These are phyloP conservation scores for Limnomonas spitsbergensis DNA, from an alignment of 139 green algal genomes.

Conservation along the genomic window DNA sequence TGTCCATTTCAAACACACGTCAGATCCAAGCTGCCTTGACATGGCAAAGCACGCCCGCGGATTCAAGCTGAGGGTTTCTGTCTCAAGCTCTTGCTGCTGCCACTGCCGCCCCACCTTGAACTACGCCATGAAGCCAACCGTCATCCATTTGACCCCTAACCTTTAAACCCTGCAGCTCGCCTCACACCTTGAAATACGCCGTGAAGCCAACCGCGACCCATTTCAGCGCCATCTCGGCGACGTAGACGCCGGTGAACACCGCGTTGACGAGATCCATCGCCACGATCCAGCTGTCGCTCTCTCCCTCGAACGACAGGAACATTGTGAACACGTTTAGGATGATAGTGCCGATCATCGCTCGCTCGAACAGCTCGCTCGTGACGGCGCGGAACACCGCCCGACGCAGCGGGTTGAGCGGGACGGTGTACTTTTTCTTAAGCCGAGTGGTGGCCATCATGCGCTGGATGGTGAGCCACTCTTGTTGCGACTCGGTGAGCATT, in stretches of 20 bases:
- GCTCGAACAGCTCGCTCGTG: neutral
- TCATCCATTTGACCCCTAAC: too few relatives aligned
- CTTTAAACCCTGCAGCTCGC: too few relatives aligned
- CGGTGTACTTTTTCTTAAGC: neutral
- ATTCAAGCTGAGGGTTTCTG: too few relatives aligned
- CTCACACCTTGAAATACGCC: conserved; percentile 49
- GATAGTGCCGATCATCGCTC: conserved; percentile 62
- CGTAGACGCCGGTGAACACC: conserved; percentile 55
- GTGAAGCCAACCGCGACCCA: conserved; percentile 34
- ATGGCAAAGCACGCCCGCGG: too few relatives aligned
- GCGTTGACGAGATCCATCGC: neutral
- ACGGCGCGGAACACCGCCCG: conserved; percentile 47
- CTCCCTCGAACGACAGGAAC: conserved; percentile 27
- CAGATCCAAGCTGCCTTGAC: too few relatives aligned
- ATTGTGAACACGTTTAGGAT: conserved; percentile 55
- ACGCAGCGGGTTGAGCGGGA: neutral
- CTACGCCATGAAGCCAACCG: too few relatives aligned
- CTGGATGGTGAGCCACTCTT: conserved; percentile 17
- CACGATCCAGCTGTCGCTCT: neutral
- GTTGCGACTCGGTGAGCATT: conserved; percentile 1
- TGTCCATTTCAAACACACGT: too few relatives aligned
- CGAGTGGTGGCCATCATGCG: neutral
- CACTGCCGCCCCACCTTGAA: too few relatives aligned
- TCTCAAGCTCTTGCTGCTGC: too few relatives aligned
- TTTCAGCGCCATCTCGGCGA: conserved; percentile 55